phyloP scores from a whole-genome alignment of 129 eudicot species.

The Oenanthe sinensis region DNA sequence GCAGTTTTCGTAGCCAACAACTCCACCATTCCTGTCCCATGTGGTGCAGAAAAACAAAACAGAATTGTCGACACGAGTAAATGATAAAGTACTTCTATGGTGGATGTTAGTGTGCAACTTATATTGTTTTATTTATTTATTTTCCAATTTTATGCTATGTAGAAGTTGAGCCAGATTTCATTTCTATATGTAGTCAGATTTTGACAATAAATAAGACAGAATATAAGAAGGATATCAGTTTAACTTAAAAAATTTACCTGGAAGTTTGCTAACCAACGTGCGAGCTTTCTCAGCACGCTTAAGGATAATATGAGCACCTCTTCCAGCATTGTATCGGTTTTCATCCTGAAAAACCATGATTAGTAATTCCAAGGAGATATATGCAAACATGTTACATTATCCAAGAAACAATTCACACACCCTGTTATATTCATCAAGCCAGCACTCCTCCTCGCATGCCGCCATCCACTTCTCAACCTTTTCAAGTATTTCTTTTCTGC shows the following conservation, averaged over 20 bases:
- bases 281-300: slow-evolving; percentile 99
- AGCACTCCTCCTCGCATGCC: slow-evolving; percentile 88
- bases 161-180: not conserved
- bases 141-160: not conserved
- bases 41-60: slow-evolving; percentile 10
- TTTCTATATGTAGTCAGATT: not conserved
- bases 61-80: not conserved
- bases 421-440: slow-evolving; percentile 94
- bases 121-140: not conserved
- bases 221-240: not conserved
- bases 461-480: slow-evolving; percentile 83
- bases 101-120: not conserved
- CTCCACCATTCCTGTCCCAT: slow-evolving; percentile 74
- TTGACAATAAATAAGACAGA: not conserved
- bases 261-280: slow-evolving; percentile 77
- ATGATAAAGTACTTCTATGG: not conserved
- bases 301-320: slow-evolving; percentile 86
- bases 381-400: slow-evolving; percentile 4
- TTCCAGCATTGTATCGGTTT: slow-evolving; percentile 87
- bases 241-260: slow-evolving; percentile 38
- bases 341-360: slow-evolving; percentile 49
- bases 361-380: not conserved
- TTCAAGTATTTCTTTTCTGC: slow-evolving; percentile 88
- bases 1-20: slow-evolving; percentile 52
- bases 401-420: slow-evolving; percentile 15